Percentiles rank a stretch among this genome's conserved stretches.
Evolutionary conservation across 2,329 filamentous ascomycete species (phyloP).

Genomic region (Phoma herbarum): DNA sequence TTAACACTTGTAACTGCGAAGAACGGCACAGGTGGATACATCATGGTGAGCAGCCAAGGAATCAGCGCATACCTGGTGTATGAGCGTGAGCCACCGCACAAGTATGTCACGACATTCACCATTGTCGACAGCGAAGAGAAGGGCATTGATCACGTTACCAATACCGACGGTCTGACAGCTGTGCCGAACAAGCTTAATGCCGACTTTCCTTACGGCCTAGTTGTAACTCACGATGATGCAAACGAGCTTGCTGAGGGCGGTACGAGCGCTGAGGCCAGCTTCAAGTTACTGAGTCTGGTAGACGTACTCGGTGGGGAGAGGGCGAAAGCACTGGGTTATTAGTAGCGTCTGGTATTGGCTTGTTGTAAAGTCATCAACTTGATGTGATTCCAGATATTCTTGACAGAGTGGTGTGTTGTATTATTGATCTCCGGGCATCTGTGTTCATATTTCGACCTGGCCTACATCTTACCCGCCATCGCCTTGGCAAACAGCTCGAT

Average conservation of each 20-base stretch:
- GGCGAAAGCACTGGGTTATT: conserved; percentile 32
- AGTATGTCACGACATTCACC: conserved; percentile 61
- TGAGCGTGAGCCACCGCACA: conserved; percentile 58
- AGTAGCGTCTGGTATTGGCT: neutral
- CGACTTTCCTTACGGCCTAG: conserved; percentile 51
- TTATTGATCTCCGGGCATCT: no score
- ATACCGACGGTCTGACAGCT: conserved; percentile 62
- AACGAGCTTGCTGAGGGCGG: conserved; percentile 60
- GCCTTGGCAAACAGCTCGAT: conserved; percentile 33
- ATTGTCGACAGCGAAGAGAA: conserved; percentile 55
- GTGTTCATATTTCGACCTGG: neutral
- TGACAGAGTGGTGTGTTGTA: neutral
- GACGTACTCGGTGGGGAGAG: conserved; percentile 41
- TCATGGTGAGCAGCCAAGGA: conserved; percentile 63
- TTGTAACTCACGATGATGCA: conserved; percentile 64
- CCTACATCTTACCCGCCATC: conserved; percentile 36
- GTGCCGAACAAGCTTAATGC: conserved; percentile 56
- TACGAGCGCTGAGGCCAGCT: conserved; percentile 59
- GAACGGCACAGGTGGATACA: conserved; percentile 57
- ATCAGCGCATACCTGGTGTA: conserved; percentile 64
- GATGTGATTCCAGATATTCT: neutral
- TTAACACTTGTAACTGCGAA: conserved; percentile 61
- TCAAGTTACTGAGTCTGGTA: conserved; percentile 56
- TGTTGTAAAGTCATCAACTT: neutral
- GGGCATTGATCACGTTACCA: conserved; percentile 60